Base-by-base conservation (phyloP, 345 rosid species). In the Pseudoturritis turrita region DNA sequence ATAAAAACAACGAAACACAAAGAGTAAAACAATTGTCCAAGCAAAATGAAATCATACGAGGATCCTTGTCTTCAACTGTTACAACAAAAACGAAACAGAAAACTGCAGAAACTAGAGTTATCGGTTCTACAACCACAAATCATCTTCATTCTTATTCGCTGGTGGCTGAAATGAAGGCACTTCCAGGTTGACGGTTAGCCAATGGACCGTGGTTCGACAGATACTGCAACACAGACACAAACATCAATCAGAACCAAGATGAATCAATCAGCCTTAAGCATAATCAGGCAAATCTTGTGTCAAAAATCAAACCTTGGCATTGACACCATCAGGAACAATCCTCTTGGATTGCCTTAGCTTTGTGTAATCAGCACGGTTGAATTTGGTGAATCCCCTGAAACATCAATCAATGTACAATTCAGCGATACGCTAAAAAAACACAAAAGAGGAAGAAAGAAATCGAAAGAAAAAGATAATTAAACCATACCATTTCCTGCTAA, bases 401-500 rank as follows among this genome's bases (percentile, higher is more conserved):
- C 23, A 73, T 26, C 40, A 54, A 54, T 0, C 0, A 29, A 6
- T 29, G 7, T 0, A 2, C 44, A 71, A 0, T 19, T 23, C 3
- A 59, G 0, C 13, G 10, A 39, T n/a, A 13, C 5, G 0, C 6
- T 25, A 6, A 18, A 12, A 55, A 25, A 56, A 17, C n/a, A 12
- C 6, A 3, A 62, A 58, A 11, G 1, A 69, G 46, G 49, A 18
- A n/a, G n/a, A n/a, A n/a, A 21, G 2, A 2, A 21, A 17, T 25
- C 4, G 8, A 15, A 31, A 22, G 26, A 61, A n/a, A 1, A 6
- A 61, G 5, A 21, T 17, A 17, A 19, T 10, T 2, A 26, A 14
- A 3, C 36, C 75, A 65, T 77, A 85, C 89, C 89, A 83, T 46
- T 83, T 86, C 82, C 86, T 80, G 86, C 83, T 83, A 66, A 81